Base-by-base conservation (phyloP, 2,329 filamentous ascomycete genomes). In the Nothophaeocryptopus gaeumannii region DNA sequence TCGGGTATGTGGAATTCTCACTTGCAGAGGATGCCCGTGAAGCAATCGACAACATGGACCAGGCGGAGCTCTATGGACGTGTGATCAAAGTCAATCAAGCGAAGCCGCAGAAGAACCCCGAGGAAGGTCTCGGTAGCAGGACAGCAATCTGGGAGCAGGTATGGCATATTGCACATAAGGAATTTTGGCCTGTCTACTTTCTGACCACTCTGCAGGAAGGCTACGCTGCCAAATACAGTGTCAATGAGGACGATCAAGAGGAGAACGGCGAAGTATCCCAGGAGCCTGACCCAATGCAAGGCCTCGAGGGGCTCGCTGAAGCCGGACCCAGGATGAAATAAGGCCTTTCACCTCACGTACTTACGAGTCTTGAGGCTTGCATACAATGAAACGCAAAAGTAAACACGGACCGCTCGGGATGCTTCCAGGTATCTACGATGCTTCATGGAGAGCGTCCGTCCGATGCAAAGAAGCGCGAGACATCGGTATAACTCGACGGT, bases 21-120 rank as follows among this genome's bases (percentile, higher is more conserved):
- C 81, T 89, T 50, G 79, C 83, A 10, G 82, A 85, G 50, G 93
- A 99, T 71, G 92, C 91, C 26, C 85, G 85, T 64, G 92, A 97
- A 72, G 93, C 93, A 43, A 96, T 99, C 69, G 90, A 97, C 77
- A 99, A 99, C 68, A 97, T 99, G 92, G 89, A 99, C 67, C 90
- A 96, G 69, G 87, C 91, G 53, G 92, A 97, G 73, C 81, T 99
- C 39, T 97, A 92, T 67, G 95, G 93, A 9, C 83, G 89, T 52
- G 85, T 93, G 11, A 86, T 99, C 68, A 96, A 91, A 69, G 92
- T 97, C 44, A 91, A 89, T 38, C 81, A 86, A 47, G 95, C 95
- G 37, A 99, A 96, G 71, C 83, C 89, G 30, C 89, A 93, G 55
- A 96, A 96, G 76, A 89, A 89, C 62, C 81, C 83, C 42, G 88